These are phyloP conservation scores for Yamagishiella unicocca DNA, from an alignment of 139 green algal genomes.

Conservation along the genomic window DNA sequence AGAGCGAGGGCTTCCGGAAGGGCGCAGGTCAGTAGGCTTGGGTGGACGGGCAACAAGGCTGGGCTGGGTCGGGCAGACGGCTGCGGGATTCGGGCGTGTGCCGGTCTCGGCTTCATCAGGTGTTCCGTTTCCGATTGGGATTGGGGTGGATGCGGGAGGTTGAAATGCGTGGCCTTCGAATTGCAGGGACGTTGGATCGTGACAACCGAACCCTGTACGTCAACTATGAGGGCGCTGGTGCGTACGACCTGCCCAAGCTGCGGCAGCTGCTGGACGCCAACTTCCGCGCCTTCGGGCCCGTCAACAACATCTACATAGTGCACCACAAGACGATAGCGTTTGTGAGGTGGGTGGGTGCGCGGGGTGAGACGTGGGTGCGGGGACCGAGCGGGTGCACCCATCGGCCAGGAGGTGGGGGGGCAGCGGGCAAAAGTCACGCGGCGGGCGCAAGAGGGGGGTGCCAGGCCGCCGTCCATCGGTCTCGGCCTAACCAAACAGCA, in stretches of 20 bases:
- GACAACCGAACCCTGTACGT: slow-evolving; percentile 78
- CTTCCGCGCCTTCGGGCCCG: slow-evolving; percentile 69
- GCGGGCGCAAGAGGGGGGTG: too few species aligned
- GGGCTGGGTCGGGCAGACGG: neutral
- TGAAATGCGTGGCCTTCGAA: too few species aligned
- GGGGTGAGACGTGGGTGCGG: too few species aligned
- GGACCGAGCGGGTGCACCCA: too few species aligned
- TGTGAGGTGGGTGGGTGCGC: slow-evolving; percentile 63
- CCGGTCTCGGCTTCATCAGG: too few species aligned
- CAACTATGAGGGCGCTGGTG: slow-evolving; percentile 72
- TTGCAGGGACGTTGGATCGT: slow-evolving; percentile 68
- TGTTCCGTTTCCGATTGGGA: too few species aligned
- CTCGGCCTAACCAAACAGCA: too few species aligned
- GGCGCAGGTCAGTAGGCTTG: slow-evolving; percentile 4
- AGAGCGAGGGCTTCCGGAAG: slow-evolving; percentile 54
- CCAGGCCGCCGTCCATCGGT: too few species aligned
- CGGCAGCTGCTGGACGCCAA: slow-evolving; percentile 63
- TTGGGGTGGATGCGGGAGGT: too few species aligned
- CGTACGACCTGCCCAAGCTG: slow-evolving; percentile 60
- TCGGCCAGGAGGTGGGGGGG: too few species aligned
- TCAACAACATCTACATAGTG: slow-evolving; percentile 76
- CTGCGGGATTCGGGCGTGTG: neutral
- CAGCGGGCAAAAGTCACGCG: too few species aligned
- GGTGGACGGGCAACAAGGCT: neutral
- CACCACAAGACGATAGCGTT: slow-evolving; percentile 80